Evolutionary conservation across 2,329 filamentous ascomycete genomes (phyloP).

Genomic region (Sclerotinia nivalis): DNA sequence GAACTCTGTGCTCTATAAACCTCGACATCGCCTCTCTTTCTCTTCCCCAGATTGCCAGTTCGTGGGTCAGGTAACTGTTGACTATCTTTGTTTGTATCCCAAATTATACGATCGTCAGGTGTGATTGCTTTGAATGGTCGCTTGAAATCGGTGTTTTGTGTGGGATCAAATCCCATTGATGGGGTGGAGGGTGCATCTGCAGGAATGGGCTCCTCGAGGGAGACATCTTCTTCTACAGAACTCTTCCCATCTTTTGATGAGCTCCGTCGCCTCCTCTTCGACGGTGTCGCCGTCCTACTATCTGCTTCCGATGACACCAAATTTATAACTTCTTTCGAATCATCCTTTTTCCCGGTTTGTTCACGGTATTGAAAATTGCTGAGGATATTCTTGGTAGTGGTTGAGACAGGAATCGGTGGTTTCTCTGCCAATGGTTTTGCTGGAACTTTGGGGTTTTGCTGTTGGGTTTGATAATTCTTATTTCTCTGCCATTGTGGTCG

Average conservation of each 20-base stretch:
- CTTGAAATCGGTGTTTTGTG: slow-evolving; percentile 18
- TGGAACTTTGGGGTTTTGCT: slow-evolving; percentile 25
- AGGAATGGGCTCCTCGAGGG: neutral
- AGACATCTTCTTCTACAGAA: neutral
- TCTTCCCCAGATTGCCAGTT: slow-evolving; percentile 43
- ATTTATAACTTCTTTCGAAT: slow-evolving; percentile 32
- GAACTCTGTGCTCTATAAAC: slow-evolving; percentile 59
- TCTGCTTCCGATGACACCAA: slow-evolving; percentile 29
- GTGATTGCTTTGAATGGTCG: slow-evolving; percentile 52
- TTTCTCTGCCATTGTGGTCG: slow-evolving; percentile 38
- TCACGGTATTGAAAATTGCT: slow-evolving; percentile 56
- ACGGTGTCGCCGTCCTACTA: slow-evolving; percentile 34
- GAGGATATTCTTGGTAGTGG: slow-evolving; percentile 61
- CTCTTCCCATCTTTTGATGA: slow-evolving; percentile 11
- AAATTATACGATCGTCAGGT: slow-evolving; percentile 62
- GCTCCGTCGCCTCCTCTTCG: slow-evolving; percentile 1
- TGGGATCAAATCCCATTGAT: slow-evolving; percentile 49
- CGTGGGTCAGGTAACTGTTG: slow-evolving; percentile 47
- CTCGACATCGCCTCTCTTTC: slow-evolving; percentile 33
- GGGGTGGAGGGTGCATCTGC: slow-evolving; percentile 48
- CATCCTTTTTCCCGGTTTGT: slow-evolving; percentile 31
- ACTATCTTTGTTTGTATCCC: slow-evolving; percentile 53
- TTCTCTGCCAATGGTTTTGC: slow-evolving; percentile 37
- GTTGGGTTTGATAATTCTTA: slow-evolving; percentile 36
- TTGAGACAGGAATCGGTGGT: slow-evolving; percentile 46